A percentile compares a stretch with the other conserved stretches of the same genome.
phyloP scores from a whole-genome alignment of 257 asterid species.

The Scutellaria minor region DNA sequence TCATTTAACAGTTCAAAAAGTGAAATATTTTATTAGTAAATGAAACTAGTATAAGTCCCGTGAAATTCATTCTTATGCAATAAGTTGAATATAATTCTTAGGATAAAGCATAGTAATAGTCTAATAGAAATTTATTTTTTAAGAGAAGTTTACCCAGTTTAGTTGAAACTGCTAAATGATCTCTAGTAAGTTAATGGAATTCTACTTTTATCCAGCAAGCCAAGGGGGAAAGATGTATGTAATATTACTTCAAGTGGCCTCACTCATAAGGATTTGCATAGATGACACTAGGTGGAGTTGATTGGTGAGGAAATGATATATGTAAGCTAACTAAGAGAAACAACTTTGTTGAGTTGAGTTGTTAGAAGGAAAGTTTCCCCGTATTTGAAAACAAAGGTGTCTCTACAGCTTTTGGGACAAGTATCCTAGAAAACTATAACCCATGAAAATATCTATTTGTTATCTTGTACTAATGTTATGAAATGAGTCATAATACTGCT shows the following conservation, averaged over 20 bases:
- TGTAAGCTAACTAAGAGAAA: conserved; percentile 20
- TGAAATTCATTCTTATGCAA: neutral
- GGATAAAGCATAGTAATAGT: conserved; percentile 12
- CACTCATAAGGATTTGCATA: conserved; percentile 5
- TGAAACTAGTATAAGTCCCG: neutral
- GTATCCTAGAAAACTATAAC: neutral
- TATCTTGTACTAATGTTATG: neutral
- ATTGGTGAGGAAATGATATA: conserved; percentile 7
- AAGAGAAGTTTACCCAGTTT: conserved; percentile 17
- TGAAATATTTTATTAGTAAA: neutral
- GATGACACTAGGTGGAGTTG: neutral
- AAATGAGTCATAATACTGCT: conserved; percentile 7
- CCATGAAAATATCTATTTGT: neutral
- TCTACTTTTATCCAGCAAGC: conserved; percentile 19
- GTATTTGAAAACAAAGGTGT: neutral
- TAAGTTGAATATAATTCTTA: conserved; percentile 3
- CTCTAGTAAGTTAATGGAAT: neutral
- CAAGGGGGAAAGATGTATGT: conserved; percentile 21
- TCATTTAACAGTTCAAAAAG: conserved; percentile 10
- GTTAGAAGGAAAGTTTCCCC: neutral
- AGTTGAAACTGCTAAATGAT: conserved; percentile 6
- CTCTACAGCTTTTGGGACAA: conserved; percentile 3
- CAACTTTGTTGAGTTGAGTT: conserved; percentile 17
- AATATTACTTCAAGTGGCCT: conserved; percentile 19
- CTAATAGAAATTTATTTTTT: conserved; percentile 4